A percentile compares a stretch with the other conserved stretches of the same genome.
Evolutionary conservation across 202 grass and related monocot genomes (phyloP).

Genomic region (Zizania palustris): DNA sequence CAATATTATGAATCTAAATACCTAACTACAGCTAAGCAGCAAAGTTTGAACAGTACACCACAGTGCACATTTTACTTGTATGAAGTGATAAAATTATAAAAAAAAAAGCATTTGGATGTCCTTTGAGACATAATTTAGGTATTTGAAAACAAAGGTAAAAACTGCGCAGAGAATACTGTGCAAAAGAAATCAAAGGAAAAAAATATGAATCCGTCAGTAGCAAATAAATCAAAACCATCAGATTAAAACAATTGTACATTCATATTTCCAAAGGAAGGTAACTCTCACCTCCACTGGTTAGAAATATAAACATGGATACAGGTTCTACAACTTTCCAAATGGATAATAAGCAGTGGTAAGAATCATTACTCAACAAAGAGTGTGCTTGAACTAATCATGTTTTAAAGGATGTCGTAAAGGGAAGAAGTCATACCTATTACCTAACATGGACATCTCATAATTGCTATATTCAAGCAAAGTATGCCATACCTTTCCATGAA

Average conservation of each 20-base stretch:
- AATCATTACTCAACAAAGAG: background rate
- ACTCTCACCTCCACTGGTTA: background rate
- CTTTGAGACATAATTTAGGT: background rate
- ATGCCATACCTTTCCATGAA: constrained; percentile 89
- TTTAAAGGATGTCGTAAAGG: background rate
- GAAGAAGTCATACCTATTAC: background rate
- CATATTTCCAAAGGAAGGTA: constrained; percentile 6
- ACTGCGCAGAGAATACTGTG: background rate
- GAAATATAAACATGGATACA: no score
- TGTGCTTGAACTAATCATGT: background rate
- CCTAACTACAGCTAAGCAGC: background rate
- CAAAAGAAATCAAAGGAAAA: background rate
- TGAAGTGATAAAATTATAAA: background rate
- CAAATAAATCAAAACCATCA: background rate
- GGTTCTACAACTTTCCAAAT: no score
- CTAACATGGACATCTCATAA: constrained; percentile 25
- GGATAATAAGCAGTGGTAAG: no score
- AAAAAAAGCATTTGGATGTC: background rate
- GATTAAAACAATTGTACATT: background rate
- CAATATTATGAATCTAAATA: background rate
- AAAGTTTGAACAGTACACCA: background rate
- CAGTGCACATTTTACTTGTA: constrained; percentile 10
- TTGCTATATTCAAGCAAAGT: constrained; percentile 5
- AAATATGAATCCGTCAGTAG: background rate
- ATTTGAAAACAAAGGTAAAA: background rate